phyloP scores from a whole-genome alignment of 2,329 filamentous ascomycete species.

The Diaporthe batatas region DNA sequence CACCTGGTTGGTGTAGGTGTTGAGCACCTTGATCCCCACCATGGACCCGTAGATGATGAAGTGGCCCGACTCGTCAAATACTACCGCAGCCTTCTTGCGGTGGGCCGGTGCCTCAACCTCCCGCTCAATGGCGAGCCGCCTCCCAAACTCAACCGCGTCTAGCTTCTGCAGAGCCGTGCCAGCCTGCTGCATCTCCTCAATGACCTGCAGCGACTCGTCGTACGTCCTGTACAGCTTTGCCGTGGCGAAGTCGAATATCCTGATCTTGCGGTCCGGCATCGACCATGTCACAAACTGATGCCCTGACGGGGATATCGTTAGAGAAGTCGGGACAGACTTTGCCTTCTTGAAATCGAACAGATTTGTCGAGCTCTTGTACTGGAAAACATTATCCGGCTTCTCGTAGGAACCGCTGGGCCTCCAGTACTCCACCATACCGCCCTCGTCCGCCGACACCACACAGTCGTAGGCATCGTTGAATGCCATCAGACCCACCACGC shows the following conservation, averaged over 20 bases:
- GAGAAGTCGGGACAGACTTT: constrained; percentile 84
- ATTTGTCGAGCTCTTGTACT: constrained; percentile 93
- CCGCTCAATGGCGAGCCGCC: constrained; percentile 86
- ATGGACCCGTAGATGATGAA: constrained; percentile 96
- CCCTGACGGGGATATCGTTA: constrained; percentile 89
- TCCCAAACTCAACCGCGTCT: constrained; percentile 92
- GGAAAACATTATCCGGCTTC: constrained; percentile 92
- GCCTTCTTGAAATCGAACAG: constrained; percentile 98
- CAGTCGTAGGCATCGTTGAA: constrained; percentile 93
- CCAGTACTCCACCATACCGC: constrained; percentile 98
- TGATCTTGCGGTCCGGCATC: constrained; percentile 91
- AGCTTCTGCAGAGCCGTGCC: constrained; percentile 84
- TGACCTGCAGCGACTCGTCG: constrained; percentile 90
- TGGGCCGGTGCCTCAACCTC: constrained; percentile 81
- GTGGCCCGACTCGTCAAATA: constrained; percentile 96
- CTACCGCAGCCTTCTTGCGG: constrained; percentile 82
- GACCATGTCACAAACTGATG: constrained; percentile 90
- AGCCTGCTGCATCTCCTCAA: constrained; percentile 96
- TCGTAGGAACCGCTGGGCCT: constrained; percentile 83
- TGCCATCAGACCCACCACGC: constrained; percentile 84
- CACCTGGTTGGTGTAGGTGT: constrained; percentile 93
- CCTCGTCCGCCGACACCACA: constrained; percentile 88
- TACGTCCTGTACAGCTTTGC: constrained; percentile 93
- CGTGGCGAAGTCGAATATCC: constrained; percentile 91
- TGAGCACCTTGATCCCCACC: constrained; percentile 92